Conservation (phyloP, 331 rosid genomes). For the Quercus phellos region DNA sequence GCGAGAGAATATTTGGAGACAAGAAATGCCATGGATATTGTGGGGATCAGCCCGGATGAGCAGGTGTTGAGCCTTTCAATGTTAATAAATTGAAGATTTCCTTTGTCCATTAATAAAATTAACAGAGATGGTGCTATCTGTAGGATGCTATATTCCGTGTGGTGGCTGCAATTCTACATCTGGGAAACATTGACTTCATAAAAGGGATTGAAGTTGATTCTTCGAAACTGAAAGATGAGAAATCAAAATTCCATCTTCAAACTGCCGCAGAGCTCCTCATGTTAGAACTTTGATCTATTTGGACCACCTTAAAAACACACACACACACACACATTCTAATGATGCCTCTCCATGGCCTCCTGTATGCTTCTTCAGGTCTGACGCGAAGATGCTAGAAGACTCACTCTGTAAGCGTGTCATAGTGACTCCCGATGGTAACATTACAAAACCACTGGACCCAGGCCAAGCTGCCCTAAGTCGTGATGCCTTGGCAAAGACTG, state of each 20-base stretch:
- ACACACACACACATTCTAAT: background rate
- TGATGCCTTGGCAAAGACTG: constrained; percentile 77
- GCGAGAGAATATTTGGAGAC: constrained; percentile 80
- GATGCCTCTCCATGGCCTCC: constrained; percentile 9
- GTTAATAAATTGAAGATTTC: constrained; percentile 1
- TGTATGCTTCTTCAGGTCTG: constrained; percentile 51
- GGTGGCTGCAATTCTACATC: constrained; percentile 80
- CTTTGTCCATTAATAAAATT: constrained; percentile 17
- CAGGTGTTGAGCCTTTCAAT: constrained; percentile 46
- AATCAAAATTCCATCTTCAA: constrained; percentile 60
- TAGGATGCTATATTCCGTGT: constrained; percentile 83
- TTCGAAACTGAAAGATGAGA: constrained; percentile 67
- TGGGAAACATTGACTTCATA: constrained; percentile 65
- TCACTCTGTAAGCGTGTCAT: constrained; percentile 83
- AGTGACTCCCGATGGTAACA: constrained; percentile 86
- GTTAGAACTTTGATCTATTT: constrained; percentile 37
- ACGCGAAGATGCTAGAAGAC: constrained; percentile 58
- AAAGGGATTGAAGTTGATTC: constrained; percentile 79
- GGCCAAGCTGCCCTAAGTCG: constrained; percentile 68
- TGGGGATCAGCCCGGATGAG: constrained; percentile 75
- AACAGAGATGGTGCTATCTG: constrained; percentile 19
- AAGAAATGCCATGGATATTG: constrained; percentile 85
- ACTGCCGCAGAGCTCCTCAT: constrained; percentile 66
- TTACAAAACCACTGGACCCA: constrained; percentile 69
- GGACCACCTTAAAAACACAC: background rate